Percentiles rank a stretch among this genome's conserved stretches.
Conservation (phyloP, 108 stramenopile genomes). For the Skeletonema menzelii region DNA sequence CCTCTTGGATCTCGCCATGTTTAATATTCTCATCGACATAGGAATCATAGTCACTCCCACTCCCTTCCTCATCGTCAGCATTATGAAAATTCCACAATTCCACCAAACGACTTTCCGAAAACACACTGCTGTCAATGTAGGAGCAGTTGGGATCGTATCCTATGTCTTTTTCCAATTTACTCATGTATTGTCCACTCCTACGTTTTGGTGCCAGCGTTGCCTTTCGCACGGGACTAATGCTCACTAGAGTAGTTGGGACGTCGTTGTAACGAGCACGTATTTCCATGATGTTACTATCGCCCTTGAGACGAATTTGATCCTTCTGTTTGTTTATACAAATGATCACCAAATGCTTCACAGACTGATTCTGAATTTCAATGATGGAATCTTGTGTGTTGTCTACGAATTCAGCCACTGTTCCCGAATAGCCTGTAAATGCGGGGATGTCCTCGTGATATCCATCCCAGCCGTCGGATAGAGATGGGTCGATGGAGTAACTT, state of each 20-base stretch:
- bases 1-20: not conserved
- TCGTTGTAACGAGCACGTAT: constrained; percentile 45
- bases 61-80: constrained; percentile 22
- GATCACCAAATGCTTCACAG: constrained; percentile 30
- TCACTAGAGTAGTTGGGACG: constrained; percentile 45
- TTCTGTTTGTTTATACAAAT: constrained; percentile 23
- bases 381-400: not conserved
- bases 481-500: constrained; percentile 33
- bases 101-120: constrained; percentile 39
- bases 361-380: not conserved
- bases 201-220: constrained; percentile 34
- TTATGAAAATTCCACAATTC: constrained; percentile 55
- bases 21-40: constrained; percentile 5
- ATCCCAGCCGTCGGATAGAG: constrained; percentile 36
- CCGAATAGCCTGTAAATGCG: constrained; percentile 33
- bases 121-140: constrained; percentile 44
- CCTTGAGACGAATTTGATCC: constrained; percentile 26
- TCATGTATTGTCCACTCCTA: constrained; percentile 19
- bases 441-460: constrained; percentile 33
- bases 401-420: constrained; percentile 35
- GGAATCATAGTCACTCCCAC: constrained; percentile 6
- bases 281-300: constrained; percentile 33
- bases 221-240: constrained; percentile 40
- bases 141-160: constrained; percentile 46
- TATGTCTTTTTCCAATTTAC: constrained; percentile 41